Evolutionary conservation across 495 filamentous ascomycete genomes (phyloP).

Genomic region (Pseudomonodictys pantanalensis): DNA sequence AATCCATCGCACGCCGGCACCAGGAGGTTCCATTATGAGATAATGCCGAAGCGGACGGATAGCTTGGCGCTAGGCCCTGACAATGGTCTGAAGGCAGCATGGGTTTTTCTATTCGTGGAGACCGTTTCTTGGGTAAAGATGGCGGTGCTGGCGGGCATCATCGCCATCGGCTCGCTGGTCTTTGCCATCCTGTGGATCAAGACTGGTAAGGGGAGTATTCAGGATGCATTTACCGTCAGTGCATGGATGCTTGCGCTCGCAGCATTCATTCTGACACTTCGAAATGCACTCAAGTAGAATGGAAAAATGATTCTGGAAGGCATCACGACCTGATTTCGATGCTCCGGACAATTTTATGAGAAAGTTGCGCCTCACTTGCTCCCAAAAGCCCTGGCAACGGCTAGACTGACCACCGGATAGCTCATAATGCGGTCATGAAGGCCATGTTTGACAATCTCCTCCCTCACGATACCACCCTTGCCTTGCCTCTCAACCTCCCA

Average conservation of each 20-base stretch:
- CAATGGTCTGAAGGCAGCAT: not conserved
- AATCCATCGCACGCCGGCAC: not conserved
- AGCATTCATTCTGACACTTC: not conserved
- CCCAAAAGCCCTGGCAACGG: conserved; percentile 29
- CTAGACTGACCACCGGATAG: conserved; percentile 49
- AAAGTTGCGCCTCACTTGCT: no score
- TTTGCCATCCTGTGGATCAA: not conserved
- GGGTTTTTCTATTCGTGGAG: not conserved
- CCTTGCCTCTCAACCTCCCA: conserved; percentile 49
- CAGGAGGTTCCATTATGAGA: not conserved
- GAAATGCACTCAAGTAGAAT: no score
- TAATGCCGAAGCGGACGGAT: not conserved
- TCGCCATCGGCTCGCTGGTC: not conserved
- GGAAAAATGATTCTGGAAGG: no score
- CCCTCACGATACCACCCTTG: conserved; percentile 46
- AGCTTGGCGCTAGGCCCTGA: not conserved
- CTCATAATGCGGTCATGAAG: conserved; percentile 55
- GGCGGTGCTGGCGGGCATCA: not conserved
- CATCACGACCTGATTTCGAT: no score
- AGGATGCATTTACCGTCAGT: not conserved
- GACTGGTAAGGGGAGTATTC: not conserved
- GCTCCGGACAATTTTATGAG: no score
- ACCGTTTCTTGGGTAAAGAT: not conserved
- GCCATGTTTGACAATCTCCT: conserved; percentile 52
- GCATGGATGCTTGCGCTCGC: not conserved